These are phyloP conservation scores for Termitomyces sp. DNA, from an alignment of 768 basidiomycete genomes.

Conservation along the genomic window DNA sequence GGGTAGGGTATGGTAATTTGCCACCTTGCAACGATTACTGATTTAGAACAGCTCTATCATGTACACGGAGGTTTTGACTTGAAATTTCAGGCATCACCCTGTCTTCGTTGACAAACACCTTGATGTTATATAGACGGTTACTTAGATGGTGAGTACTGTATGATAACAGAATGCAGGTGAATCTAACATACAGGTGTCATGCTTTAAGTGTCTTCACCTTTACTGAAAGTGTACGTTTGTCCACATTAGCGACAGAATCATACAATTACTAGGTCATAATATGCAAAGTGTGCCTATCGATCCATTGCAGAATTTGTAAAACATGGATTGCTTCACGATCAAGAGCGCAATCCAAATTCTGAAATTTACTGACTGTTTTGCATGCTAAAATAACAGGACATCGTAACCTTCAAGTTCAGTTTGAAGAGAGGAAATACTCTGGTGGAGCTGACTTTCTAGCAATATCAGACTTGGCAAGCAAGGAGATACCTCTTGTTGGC, in stretches of 20 bases:
- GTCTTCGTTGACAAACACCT: neutral
- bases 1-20: too few species aligned
- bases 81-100: neutral
- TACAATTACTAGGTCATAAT: neutral
- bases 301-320: slow-evolving; percentile 52
- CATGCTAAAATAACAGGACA: neutral
- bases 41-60: neutral
- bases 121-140: neutral
- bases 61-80: neutral
- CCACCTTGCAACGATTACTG: neutral
- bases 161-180: neutral
- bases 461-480: neutral
- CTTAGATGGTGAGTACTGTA: slow-evolving; percentile 43
- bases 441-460: neutral
- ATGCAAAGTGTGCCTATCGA: slow-evolving; percentile 58
- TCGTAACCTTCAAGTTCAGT: neutral
- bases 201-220: slow-evolving; percentile 73
- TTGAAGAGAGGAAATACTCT: neutral
- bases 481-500: too few species aligned
- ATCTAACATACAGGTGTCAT: slow-evolving; percentile 37
- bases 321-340: slow-evolving; percentile 39
- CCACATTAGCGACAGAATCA: neutral
- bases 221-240: slow-evolving; percentile 41
- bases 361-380: slow-evolving; percentile 22
- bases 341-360: slow-evolving; percentile 42